A percentile compares a stretch with the other conserved stretches of the same genome.
phyloP scores from a whole-genome alignment of 768 basidiomycete species.

The Mycena sanguinolenta region DNA sequence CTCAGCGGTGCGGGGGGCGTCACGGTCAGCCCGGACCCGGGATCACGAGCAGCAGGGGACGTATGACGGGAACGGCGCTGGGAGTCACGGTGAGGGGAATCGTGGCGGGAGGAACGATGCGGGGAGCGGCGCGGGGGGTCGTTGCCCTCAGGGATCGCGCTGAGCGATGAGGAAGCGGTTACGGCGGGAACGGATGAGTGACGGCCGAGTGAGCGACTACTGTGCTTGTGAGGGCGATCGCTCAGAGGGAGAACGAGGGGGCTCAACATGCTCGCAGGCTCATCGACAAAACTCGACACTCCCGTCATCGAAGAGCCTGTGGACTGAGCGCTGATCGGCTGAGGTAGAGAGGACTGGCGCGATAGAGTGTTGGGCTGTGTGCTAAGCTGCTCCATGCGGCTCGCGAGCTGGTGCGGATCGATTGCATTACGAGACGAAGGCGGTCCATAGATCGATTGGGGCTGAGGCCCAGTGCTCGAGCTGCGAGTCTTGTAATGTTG shows the following conservation, averaged over 20 bases:
- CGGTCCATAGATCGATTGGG: conserved; percentile 35
- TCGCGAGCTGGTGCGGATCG: conserved; percentile 42
- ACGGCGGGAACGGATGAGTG: conserved; percentile 52
- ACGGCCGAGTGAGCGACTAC: conserved; percentile 43
- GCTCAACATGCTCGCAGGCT: conserved; percentile 61
- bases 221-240: conserved; percentile 30
- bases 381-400: conserved; percentile 46
- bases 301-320: conserved; percentile 42
- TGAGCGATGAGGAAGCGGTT: conserved; percentile 47
- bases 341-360: conserved; percentile 53
- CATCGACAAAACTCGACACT: conserved; percentile 54
- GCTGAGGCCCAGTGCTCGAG: conserved; percentile 38
- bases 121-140: conserved; percentile 31
- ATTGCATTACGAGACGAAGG: conserved; percentile 35
- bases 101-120: conserved; percentile 27
- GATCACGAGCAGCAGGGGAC: conserved; percentile 18
- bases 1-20: conserved; percentile 23
- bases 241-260: conserved; percentile 52
- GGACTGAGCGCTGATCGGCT: conserved; percentile 38
- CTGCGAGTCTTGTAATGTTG: conserved; percentile 62
- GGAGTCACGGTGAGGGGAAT: conserved; percentile 24
- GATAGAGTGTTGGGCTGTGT: conserved; percentile 40
- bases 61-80: conserved; percentile 31
- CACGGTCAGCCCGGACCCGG: conserved; percentile 35
- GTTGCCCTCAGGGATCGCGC: conserved; percentile 54